Evolutionary conservation across 148 eudicot species (phyloP), one percentile per base, ranked within the genome.

Genomic region (Suaeda aralocaspica): DNA sequence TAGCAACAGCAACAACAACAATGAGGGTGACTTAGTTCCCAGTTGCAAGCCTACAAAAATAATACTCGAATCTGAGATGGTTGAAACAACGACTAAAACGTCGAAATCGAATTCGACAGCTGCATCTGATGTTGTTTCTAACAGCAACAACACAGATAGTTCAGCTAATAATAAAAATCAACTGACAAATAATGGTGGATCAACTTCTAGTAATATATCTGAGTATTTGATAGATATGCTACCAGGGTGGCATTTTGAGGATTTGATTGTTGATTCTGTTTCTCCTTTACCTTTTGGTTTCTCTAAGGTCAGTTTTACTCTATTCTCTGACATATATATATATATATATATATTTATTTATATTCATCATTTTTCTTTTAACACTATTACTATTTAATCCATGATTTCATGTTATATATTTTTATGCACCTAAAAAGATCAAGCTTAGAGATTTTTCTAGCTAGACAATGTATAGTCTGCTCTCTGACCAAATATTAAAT

Each of bases 201-300:
- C 80, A 39, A 56, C 72, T 11, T 31, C 76, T 5, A 82, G 89
- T 22, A 84, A 82, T 48, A 84, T 91, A 62, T 92, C 97, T 2
- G 90, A 92, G 68, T 89, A 92, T 59, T 77, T 87, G 84, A 82
- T 85, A 19, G 91, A 92, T 78, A 89, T 67, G 72, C 59, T 85
- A 45, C 97, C 97, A 3, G 96, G 91, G 28, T 92, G 97, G 96
- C 88, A 86, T 59, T 88, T 92, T 67, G 92, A 92, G 64, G 96
- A 92, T 42, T 73, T 92, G 22, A 52, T 81, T 56, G 78, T 84
- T 46, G 88, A 91, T 72, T 73, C 82, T 19, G 58, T 84, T 34
- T 59, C 85, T 48, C 58, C 80, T 33, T 0, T 55, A 33, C 72
- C 86, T 52, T 71, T 58, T 48, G 78, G 80, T 64, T 73, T 81